Base-by-base conservation (phyloP, 345 rosid genomes). In the Camelina neglecta region DNA sequence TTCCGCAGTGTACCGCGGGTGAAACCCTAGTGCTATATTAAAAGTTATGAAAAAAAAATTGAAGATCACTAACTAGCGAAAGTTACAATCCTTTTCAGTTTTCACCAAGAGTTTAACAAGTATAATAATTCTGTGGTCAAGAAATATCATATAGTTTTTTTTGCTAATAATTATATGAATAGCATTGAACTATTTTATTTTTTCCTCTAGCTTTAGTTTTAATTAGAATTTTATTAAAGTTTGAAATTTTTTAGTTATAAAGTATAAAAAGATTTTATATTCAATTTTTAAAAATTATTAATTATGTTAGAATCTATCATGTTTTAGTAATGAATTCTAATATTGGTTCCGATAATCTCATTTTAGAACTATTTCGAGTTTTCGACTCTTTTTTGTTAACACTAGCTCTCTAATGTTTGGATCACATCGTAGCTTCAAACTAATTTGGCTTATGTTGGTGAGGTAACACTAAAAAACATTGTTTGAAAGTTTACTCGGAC, bases 11-110 rank as follows among this genome's bases (percentile, higher is more conserved):
- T 18, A 18, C 0, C 18, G 18, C 18, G 18, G 18, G 18, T 18
- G 18, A 18, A 18, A 18, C 18, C 18, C 18, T 18, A 18, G 18
- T 54, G 64, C 16, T 76, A 44, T 45, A 54, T 7, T 11, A 23
- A 4, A 44, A 44, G 5, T 44, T 35, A 12, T 8, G 18, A 21
- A 51, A 47, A 67, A 24, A 54, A 6, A 45, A 15, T 12, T 13
- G 33, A 76, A 56, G 7, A 62, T 16, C 33, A 39, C 53, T 7
- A 74, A 47, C 77, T 65, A 72, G 68, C 75, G 4, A 31, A 60
- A 29, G 68, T 60, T 38, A 63, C 11, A 23, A 21, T 73, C 58
- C 36, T 36, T 66, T 65, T 65, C 78, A 47, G 26, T 36, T 66
- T 65, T 65, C 78, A 47, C 42, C 31, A 45, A 55, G 55, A 65